Evolutionary conservation across 495 filamentous ascomycete genomes (phyloP).

Genomic region (Bacidia rubella): DNA sequence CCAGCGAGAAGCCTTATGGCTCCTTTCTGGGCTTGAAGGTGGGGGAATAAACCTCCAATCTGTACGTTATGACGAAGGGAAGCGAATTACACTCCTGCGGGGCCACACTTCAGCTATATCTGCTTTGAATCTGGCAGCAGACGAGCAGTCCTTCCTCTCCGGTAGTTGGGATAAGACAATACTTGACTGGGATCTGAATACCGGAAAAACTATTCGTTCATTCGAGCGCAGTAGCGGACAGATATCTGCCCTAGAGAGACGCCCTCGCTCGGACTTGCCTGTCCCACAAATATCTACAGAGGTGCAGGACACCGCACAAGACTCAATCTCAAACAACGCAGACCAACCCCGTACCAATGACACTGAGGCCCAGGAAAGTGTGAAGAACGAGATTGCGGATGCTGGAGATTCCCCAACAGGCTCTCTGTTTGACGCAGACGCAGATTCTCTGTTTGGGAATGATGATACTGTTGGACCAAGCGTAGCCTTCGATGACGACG

Average conservation of each 20-base stretch:
- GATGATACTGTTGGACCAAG: slow-evolving; percentile 40
- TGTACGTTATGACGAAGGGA: slow-evolving; percentile 91
- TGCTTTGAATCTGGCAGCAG: slow-evolving; percentile 63
- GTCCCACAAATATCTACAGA: slow-evolving; percentile 61
- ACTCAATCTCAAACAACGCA: slow-evolving; percentile 50
- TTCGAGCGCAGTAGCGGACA: slow-evolving; percentile 71
- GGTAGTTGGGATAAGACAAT: slow-evolving; percentile 95
- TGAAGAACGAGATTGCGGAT: slow-evolving; percentile 28
- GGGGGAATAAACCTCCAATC: slow-evolving; percentile 89
- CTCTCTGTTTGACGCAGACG: slow-evolving; percentile 42
- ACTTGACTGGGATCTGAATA: slow-evolving; percentile 91
- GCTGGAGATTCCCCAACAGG: slow-evolving; percentile 49
- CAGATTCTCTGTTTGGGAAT: slow-evolving; percentile 65
- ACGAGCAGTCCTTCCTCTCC: slow-evolving; percentile 79
- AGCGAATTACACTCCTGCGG: slow-evolving; percentile 63
- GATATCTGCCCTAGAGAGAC: slow-evolving; percentile 74
- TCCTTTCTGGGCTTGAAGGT: slow-evolving; percentile 77
- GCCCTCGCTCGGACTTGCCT: slow-evolving; percentile 61
- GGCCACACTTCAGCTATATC: slow-evolving; percentile 89
- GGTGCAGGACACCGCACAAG: slow-evolving; percentile 43
- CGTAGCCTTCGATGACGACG: slow-evolving; percentile 53
- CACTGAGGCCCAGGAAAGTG: slow-evolving; percentile 33
- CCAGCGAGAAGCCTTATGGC: slow-evolving; percentile 80
- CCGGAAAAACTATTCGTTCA: slow-evolving; percentile 56
- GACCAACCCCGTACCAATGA: slow-evolving; percentile 36